A percentile compares a stretch with the other conserved stretches of the same genome.
Conservation (phyloP, 148 eudicot species). For the Nyssa sinensis region DNA sequence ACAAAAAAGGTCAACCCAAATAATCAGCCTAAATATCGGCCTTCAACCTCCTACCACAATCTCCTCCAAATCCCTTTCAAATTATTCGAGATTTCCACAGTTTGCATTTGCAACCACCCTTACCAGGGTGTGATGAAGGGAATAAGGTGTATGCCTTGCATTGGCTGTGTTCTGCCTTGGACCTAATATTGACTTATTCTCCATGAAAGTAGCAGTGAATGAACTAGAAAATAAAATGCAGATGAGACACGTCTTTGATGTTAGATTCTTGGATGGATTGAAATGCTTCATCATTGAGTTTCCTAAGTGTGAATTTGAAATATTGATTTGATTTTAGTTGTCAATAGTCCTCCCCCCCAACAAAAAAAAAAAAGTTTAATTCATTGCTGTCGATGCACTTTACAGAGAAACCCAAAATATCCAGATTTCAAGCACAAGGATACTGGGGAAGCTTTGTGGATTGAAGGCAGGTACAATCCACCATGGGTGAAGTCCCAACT, state of each 20-base stretch:
- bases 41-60: too few species aligned
- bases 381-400: conserved; percentile 15
- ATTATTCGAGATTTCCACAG: too few species aligned
- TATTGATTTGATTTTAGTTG: not conserved
- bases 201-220: not conserved
- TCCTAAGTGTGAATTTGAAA: not conserved
- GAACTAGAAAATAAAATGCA: not conserved
- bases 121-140: too few species aligned
- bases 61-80: too few species aligned
- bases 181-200: not conserved
- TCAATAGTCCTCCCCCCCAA: not conserved
- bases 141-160: too few species aligned
- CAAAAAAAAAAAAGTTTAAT: not conserved
- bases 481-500: conserved; percentile 89
- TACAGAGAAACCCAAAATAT: conserved; percentile 72
- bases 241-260: too few species aligned
- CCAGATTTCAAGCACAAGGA: conserved; percentile 99
- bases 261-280: not conserved
- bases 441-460: conserved; percentile 92
- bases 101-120: too few species aligned
- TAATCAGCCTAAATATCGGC: too few species aligned
- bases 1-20: too few species aligned
- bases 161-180: not conserved
- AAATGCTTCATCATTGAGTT: not conserved
- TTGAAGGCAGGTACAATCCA: conserved; percentile 73